phyloP scores from a whole-genome alignment of 768 basidiomycete genomes.

The Macrolepiota albuminosa region DNA sequence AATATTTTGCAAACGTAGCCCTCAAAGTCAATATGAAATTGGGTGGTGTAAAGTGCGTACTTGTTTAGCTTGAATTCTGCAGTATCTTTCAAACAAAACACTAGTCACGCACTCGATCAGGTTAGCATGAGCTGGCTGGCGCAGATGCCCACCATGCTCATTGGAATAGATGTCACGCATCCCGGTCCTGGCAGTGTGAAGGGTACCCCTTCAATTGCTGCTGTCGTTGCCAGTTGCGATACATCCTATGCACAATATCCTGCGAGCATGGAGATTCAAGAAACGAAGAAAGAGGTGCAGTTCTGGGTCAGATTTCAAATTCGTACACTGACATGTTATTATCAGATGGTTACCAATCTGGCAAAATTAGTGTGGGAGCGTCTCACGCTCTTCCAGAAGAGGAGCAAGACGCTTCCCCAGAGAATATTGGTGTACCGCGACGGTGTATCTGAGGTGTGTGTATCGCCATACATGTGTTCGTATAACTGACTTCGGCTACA shows the following conservation, averaged over 20 bases:
- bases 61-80: background rate
- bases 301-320: background rate
- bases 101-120: conserved; percentile 42
- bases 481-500: conserved; percentile 25
- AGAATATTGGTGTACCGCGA: conserved; percentile 75
- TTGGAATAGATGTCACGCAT: conserved; percentile 82
- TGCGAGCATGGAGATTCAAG: conserved; percentile 68
- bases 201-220: conserved; percentile 79
- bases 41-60: conserved; percentile 66
- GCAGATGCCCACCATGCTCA: conserved; percentile 65
- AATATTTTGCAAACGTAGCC: conserved; percentile 79
- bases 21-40: conserved; percentile 83
- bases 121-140: conserved; percentile 57
- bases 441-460: conserved; percentile 70
- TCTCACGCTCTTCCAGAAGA: conserved; percentile 43
- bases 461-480: background rate
- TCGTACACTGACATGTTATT: background rate
- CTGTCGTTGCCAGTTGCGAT: conserved; percentile 79
- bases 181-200: conserved; percentile 70
- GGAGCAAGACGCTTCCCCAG: conserved; percentile 50
- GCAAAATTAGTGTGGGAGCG: conserved; percentile 64
- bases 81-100: background rate
- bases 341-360: conserved; percentile 72
- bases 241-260: conserved; percentile 63
- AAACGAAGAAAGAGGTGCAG: conserved; percentile 69